Conservation (phyloP, 2,329 filamentous ascomycete genomes). For the Lomentospora prolificans region DNA sequence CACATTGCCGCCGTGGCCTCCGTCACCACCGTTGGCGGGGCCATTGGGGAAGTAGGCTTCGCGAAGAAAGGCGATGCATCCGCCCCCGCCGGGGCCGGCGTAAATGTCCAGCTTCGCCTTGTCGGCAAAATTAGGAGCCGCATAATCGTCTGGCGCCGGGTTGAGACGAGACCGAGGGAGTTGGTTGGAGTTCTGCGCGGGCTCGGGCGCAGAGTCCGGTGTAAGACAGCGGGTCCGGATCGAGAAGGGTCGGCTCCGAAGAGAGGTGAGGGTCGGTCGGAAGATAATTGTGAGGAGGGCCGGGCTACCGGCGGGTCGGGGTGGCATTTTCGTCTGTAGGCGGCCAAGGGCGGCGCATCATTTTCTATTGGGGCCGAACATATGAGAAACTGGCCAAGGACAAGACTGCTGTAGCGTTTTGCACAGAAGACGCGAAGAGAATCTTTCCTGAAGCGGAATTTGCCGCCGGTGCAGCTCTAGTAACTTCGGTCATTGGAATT, state of each 20-base stretch:
- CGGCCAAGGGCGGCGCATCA: not conserved
- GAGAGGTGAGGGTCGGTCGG: not conserved
- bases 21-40: conserved; percentile 89
- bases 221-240: conserved; percentile 30
- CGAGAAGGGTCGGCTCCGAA: conserved; percentile 36
- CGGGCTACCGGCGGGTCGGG: not conserved
- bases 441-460: no score
- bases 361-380: not conserved
- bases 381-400: not conserved
- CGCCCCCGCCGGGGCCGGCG: conserved; percentile 76
- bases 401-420: no score
- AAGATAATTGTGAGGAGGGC: not conserved
- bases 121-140: conserved; percentile 75
- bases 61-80: conserved; percentile 87
- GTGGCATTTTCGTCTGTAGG: not conserved
- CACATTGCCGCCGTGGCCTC: conserved; percentile 80
- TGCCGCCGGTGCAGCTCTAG: no score
- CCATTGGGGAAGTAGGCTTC: conserved; percentile 86
- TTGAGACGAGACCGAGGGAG: conserved; percentile 51
- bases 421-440: no score
- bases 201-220: conserved; percentile 1
- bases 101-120: conserved; percentile 68
- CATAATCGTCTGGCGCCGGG: conserved; percentile 75
- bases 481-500: no score
- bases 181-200: not conserved